Base-by-base conservation (phyloP, 2,329 filamentous ascomycete species). In the Fusarium proliferatum region DNA sequence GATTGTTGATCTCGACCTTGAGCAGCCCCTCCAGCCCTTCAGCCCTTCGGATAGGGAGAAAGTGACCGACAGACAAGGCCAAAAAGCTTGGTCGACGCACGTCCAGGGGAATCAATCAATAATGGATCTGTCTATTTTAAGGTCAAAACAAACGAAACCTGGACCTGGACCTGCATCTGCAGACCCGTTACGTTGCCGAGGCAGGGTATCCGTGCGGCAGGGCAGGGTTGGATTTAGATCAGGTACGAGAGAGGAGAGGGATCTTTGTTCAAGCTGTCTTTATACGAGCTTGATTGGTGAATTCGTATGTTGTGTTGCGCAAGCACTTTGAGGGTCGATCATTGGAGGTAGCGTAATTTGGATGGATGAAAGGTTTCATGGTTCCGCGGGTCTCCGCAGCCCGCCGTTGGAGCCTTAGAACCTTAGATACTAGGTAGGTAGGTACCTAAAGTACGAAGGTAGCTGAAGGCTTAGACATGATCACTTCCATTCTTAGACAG, bases 41-140 rank as follows among this genome's bases (percentile, higher is more conserved):
- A 17, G 26, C 23, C 19, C 51, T 53, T 53, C 10, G 51, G 23
- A 39, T 26, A 39, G 36, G 36, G 26, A 28, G 19, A 64, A 64
- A 43, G 36, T 59, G 39, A 36, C 36, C 26, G 63, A 51, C 28
- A 33, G n/a, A 51, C 30, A 34, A 23, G 48, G 23, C 62, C 39
- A 36, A 46, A 41, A 52, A 64, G 52, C 59, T 64, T 64, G 41
- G 48, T 51, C 48, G 30, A 34, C 16, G n/a, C 48, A 51, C 30
- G 58, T 38, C 39, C 45, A 57, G 60, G 55, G 49, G 42, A 42
- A 46, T 45, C 62, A 72, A 74, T n/a, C 48, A 60, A 53, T 52
- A 62, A 53, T 52, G 45, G 46, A 42, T 52, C 63, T 74, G 74
- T 73, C 63, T 73, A 73, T 73, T 73, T 74, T 73, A 73, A 74